phyloP scores from a whole-genome alignment of 768 basidiomycete species.

The Mycena galericulata region DNA sequence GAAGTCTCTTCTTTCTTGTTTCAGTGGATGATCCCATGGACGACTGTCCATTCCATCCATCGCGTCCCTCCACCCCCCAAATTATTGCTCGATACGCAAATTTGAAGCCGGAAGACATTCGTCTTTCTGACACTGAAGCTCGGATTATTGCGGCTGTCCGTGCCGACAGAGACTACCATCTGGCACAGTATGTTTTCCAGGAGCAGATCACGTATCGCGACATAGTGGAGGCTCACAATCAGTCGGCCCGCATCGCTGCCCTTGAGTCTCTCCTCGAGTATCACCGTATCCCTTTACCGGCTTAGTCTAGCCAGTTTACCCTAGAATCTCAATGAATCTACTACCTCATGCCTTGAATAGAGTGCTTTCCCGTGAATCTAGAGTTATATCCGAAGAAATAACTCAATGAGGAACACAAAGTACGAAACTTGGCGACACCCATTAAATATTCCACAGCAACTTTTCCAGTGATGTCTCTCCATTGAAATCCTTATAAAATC shows the following conservation, averaged over 20 bases:
- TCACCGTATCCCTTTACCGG: neutral
- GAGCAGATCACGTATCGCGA: neutral
- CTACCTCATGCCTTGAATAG: no score
- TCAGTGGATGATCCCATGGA: slow-evolving; percentile 1
- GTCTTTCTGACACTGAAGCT: neutral
- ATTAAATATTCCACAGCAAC: no score
- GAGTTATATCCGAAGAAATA: no score
- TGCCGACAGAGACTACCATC: neutral
- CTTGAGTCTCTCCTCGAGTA: slow-evolving; percentile 4
- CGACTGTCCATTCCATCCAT: neutral
- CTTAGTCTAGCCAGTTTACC: no score
- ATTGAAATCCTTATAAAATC: no score
- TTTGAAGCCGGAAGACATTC: neutral
- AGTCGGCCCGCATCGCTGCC: neutral
- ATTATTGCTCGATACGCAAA: neutral
- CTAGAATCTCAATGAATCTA: no score
- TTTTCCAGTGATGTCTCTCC: no score
- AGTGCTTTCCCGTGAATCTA: no score
- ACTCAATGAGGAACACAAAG: no score
- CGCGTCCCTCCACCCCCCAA: neutral
- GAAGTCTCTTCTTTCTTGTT: neutral
- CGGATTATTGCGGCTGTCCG: neutral
- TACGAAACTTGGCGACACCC: no score
- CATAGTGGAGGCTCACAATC: neutral
- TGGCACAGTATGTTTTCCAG: neutral